A percentile compares a stretch with the other conserved stretches of the same genome.
Evolutionary conservation across 2,329 filamentous ascomycete genomes (phyloP).

Genomic region (Juglanconis juglandina): DNA sequence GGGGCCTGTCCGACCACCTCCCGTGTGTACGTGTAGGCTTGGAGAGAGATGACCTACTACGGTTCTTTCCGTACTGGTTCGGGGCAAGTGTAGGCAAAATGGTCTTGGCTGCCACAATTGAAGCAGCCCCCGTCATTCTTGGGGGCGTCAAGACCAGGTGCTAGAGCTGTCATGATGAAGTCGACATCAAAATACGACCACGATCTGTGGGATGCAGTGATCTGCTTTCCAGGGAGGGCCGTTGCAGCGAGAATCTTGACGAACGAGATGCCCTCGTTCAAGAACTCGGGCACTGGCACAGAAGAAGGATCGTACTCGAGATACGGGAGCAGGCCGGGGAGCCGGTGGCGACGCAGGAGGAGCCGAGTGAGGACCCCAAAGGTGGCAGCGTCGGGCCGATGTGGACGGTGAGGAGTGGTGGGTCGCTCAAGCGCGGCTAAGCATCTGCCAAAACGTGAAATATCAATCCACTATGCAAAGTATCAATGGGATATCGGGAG

Average conservation of each 20-base stretch:
- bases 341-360: background rate
- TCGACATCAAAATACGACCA: constrained; percentile 15
- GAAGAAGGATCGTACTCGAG: background rate
- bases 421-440: background rate
- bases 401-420: background rate
- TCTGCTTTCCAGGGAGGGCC: background rate
- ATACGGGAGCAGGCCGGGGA: background rate
- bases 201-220: background rate
- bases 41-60: constrained; percentile 41
- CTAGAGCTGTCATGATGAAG: constrained; percentile 22
- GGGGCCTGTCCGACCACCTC: background rate
- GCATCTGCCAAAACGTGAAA: background rate
- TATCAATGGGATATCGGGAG: background rate
- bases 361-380: background rate
- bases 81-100: constrained; percentile 53
- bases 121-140: constrained; percentile 43
- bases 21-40: background rate
- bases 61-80: constrained; percentile 45
- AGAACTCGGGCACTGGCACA: background rate
- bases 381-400: background rate
- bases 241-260: background rate
- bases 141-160: constrained; percentile 27
- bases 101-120: constrained; percentile 49
- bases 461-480: background rate
- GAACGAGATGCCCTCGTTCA: background rate